These are phyloP conservation scores for Camellia sinensis DNA, from an alignment of 148 eudicot species.

Conservation along the genomic window DNA sequence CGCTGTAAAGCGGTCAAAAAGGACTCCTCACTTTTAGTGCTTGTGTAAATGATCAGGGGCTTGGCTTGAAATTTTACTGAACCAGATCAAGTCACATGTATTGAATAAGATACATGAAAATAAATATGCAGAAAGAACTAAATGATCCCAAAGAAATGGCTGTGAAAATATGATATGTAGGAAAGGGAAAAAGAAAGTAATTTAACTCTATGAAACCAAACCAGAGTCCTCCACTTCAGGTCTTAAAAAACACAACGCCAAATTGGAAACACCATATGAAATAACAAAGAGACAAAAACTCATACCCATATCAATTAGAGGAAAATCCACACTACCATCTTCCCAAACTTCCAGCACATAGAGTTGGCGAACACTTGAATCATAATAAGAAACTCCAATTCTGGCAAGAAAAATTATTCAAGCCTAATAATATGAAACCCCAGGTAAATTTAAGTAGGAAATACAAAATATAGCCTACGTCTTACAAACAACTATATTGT, in stretches of 20 bases:
- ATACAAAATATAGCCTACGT: background rate
- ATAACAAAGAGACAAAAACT: background rate
- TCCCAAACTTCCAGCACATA: conserved; percentile 92
- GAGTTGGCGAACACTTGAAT: conserved; percentile 72
- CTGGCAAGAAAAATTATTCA: conserved; percentile 32
- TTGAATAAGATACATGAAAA: conserved; percentile 8
- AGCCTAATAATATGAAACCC: background rate
- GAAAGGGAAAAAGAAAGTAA: background rate
- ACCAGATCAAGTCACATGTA: conserved; percentile 13
- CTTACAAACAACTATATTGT: background rate
- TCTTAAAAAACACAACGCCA: background rate
- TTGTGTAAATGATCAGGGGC: conserved; percentile 78
- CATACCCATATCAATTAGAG: conserved; percentile 80
- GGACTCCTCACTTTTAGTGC: conserved; percentile 84
- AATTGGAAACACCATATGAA: background rate
- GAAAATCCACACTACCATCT: conserved; percentile 64
- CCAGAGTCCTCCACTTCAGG: too few species aligned
- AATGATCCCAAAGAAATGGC: background rate
- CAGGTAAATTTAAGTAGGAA: background rate
- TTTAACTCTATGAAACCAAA: too few species aligned
- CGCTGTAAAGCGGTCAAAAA: conserved; percentile 75
- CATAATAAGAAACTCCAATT: conserved; percentile 86
- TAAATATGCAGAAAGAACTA: background rate
- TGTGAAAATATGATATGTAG: background rate
- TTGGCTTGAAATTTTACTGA: conserved; percentile 92